phyloP scores from a whole-genome alignment of 2,329 filamentous ascomycete species.

The Scytalidium sp. region DNA sequence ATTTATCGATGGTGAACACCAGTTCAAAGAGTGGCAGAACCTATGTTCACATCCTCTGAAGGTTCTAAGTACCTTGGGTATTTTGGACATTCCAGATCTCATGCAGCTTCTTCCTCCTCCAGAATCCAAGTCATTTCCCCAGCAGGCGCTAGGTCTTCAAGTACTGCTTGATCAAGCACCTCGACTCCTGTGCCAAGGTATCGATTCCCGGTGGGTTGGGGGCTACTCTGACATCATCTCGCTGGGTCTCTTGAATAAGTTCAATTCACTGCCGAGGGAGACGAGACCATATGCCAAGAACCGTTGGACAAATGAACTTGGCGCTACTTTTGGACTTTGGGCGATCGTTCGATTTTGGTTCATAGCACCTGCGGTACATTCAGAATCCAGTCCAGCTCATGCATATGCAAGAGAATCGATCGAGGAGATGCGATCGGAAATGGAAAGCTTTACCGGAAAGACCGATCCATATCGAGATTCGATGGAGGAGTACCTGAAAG shows the following conservation, averaged over 20 bases:
- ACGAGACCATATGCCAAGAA: slow-evolving; percentile 15
- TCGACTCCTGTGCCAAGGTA: slow-evolving; percentile 18
- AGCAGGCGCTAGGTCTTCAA: slow-evolving; percentile 24
- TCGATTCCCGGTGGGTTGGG: slow-evolving; percentile 24
- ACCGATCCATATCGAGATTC: slow-evolving; percentile 18
- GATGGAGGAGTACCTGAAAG: slow-evolving; percentile 7
- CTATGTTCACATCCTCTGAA: slow-evolving; percentile 56
- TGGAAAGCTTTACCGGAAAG: slow-evolving; percentile 17
- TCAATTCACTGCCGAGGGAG: slow-evolving; percentile 11
- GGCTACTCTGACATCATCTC: slow-evolving; percentile 23
- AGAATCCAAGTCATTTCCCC: slow-evolving; percentile 16
- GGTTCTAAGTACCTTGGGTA: slow-evolving; percentile 34
- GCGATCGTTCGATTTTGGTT: slow-evolving; percentile 21
- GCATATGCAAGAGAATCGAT: slow-evolving; percentile 13
- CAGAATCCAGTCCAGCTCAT: slow-evolving; percentile 15
- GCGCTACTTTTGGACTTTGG: slow-evolving; percentile 23
- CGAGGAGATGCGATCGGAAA: slow-evolving; percentile 18
- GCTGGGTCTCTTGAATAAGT: slow-evolving; percentile 5
- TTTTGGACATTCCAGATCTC: slow-evolving; percentile 22
- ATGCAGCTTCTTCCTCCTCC: slow-evolving; percentile 20
- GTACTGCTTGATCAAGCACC: slow-evolving; percentile 26
- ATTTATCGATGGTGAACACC: neutral
- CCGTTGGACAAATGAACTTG: neutral
- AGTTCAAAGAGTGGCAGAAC: too few species aligned
- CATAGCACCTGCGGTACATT: slow-evolving; percentile 23